Evolutionary conservation across 768 basidiomycete genomes (phyloP).

Genomic region (Lactifluus subvellereus): DNA sequence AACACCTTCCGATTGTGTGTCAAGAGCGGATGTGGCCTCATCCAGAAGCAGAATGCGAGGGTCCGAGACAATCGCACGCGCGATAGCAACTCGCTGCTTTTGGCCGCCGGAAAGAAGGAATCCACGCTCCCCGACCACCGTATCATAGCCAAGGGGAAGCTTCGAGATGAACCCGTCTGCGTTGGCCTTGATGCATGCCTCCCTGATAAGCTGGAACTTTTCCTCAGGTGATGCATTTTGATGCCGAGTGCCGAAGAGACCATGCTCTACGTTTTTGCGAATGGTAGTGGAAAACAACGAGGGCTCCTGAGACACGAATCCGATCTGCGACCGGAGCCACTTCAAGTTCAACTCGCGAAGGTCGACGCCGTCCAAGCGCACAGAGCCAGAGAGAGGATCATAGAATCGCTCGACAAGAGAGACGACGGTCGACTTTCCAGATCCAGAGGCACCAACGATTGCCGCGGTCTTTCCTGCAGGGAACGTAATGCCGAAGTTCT

Average conservation of each 20-base stretch:
- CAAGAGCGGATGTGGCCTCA: slow-evolving; percentile 45
- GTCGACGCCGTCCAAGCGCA: slow-evolving; percentile 43
- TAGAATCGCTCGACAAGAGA: slow-evolving; percentile 49
- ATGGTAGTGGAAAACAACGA: slow-evolving; percentile 45
- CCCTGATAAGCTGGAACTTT: slow-evolving; percentile 40
- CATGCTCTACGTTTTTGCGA: slow-evolving; percentile 42
- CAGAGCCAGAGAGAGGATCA: slow-evolving; percentile 40
- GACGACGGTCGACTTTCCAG: slow-evolving; percentile 39
- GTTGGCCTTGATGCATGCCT: slow-evolving; percentile 46
- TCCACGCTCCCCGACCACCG: slow-evolving; percentile 46
- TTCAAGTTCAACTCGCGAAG: slow-evolving; percentile 41
- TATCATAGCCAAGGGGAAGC: slow-evolving; percentile 47
- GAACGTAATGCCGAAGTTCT: slow-evolving; percentile 61
- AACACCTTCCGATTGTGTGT: slow-evolving; percentile 46
- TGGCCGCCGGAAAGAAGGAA: slow-evolving; percentile 48
- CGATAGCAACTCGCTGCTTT: slow-evolving; percentile 50
- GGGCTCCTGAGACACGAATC: slow-evolving; percentile 48
- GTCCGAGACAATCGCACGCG: slow-evolving; percentile 44
- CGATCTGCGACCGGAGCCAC: slow-evolving; percentile 47
- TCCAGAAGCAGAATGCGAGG: slow-evolving; percentile 46
- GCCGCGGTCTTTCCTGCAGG: slow-evolving; percentile 40
- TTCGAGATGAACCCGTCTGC: slow-evolving; percentile 45
- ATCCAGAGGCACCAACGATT: slow-evolving; percentile 38
- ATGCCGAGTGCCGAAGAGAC: slow-evolving; percentile 42
- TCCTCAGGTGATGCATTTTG: slow-evolving; percentile 39